Evolutionary conservation across 2,329 filamentous ascomycete genomes (phyloP).

Genomic region (Fusarium albosuccineum): DNA sequence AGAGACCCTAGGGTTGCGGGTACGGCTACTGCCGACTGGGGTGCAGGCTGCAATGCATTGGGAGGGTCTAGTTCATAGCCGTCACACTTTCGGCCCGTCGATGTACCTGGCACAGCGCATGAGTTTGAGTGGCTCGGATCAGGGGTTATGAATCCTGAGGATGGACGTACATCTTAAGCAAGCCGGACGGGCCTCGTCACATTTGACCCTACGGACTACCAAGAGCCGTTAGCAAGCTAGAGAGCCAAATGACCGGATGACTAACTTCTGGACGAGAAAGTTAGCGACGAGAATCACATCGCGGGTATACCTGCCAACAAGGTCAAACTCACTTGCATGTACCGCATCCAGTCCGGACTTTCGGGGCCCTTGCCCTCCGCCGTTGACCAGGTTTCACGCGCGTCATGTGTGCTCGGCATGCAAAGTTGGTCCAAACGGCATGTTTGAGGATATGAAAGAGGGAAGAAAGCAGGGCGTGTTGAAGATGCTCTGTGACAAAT

Average conservation of each 20-base stretch:
- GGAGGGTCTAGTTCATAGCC: background rate
- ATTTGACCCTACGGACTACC: slow-evolving; percentile 30
- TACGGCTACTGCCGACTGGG: background rate
- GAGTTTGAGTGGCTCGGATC: background rate
- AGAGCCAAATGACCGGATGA: rapidly evolving
- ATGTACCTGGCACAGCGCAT: slow-evolving; percentile 4
- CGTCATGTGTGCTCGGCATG: slow-evolving; percentile 20
- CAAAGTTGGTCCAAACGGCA: background rate
- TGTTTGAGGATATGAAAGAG: background rate
- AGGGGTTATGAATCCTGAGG: background rate
- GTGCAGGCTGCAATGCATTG: background rate
- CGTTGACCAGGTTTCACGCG: slow-evolving; percentile 26
- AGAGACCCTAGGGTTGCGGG: background rate
- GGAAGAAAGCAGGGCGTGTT: background rate
- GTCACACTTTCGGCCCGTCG: slow-evolving; percentile 30
- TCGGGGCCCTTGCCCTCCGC: slow-evolving; percentile 8
- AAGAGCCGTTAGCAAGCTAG: rapidly evolving
- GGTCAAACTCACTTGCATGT: slow-evolving; percentile 28
- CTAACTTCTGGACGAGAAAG: slow-evolving; percentile 15
- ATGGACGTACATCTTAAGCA: slow-evolving; percentile 19
- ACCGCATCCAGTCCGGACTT: slow-evolving; percentile 25
- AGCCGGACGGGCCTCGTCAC: slow-evolving; percentile 20
- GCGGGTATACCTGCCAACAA: no score
- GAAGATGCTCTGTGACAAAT: background rate
- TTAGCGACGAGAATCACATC: rapidly evolving